A percentile compares a stretch with the other conserved stretches of the same genome.
Evolutionary conservation across 2,329 filamentous ascomycete species (phyloP).

Genomic region (Aspergillus felis): DNA sequence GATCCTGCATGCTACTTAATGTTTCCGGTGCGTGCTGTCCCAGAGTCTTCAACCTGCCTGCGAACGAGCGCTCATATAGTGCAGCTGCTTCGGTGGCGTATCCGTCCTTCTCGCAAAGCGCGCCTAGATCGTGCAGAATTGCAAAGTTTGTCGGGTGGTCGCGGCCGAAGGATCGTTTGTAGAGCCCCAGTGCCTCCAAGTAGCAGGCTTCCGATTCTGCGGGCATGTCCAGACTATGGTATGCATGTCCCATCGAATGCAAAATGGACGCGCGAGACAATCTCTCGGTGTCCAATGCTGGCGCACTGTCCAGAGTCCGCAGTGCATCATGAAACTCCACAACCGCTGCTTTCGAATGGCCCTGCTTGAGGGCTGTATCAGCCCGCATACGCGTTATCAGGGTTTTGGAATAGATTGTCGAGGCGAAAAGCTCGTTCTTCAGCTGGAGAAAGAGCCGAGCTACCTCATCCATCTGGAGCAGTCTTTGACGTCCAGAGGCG

Average conservation of each 20-base stretch:
- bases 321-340: conserved; percentile 23
- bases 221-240: conserved; percentile 20
- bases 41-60: conserved; percentile 25
- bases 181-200: conserved; percentile 24
- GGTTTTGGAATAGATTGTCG: conserved; percentile 18
- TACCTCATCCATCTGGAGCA: conserved; percentile 29
- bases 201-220: conserved; percentile 27
- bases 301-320: conserved; percentile 18
- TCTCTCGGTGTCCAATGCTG: conserved; percentile 21
- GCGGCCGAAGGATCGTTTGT: conserved; percentile 25
- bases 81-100: conserved; percentile 29
- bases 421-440: conserved; percentile 19
- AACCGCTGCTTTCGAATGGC: conserved; percentile 19
- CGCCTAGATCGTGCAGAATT: conserved; percentile 25
- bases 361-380: conserved; percentile 20
- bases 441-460: conserved; percentile 27
- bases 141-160: conserved; percentile 26
- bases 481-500: conserved; percentile 25
- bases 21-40: conserved; percentile 30
- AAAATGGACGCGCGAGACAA: conserved; percentile 22
- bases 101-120: conserved; percentile 26
- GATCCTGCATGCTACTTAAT: conserved; percentile 27
- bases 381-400: conserved; percentile 17
- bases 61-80: conserved; percentile 28
- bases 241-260: conserved; percentile 24